Evolutionary conservation across 2,329 filamentous ascomycete species (phyloP), one percentile per base, ranked within the genome.

Genomic region (Torrubiella hemipterigena): DNA sequence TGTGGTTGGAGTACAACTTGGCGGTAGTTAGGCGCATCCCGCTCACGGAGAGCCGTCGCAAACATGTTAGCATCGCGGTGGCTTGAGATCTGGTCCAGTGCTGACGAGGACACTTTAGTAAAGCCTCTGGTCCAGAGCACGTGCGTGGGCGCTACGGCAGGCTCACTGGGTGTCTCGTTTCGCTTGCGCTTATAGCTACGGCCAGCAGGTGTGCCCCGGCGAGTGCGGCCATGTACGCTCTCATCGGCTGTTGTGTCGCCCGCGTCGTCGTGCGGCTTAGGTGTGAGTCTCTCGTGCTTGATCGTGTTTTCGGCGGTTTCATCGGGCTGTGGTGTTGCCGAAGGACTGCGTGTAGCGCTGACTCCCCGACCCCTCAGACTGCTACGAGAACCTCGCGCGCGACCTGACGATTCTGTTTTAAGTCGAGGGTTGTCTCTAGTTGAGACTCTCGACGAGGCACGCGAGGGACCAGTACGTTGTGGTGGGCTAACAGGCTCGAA

Each of bases 41-140:
- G 71, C 41, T 85, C 79, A 9, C 80, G 78, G 29, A 89, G 68
- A 2, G 79, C 77, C 33, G 77, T 77, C 17, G 79, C 77, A 48
- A 89, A 89, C 55, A 84, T 83, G 42, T 82, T 84, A 27, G 81
- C 82, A 42, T 81, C 73, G 20, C 81, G 78, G 50, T 87, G 81
- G 32, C 76, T 80, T 16, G 75, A 73, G 36, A 87, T 81, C 44
- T 84, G 77, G 47, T 86, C 81, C 40, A 87, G 65, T 10, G 82
- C 76, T 5, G 78, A 77, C 4, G 70, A 71, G 19, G 77, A 79
- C 11, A 84, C 81, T 42, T 79, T 76, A 21, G 78, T 72, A 46
- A 89, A 79, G 29, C 79, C 78, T 29, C 81, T 75, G 11, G 81
- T 84, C 63, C 81, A 82, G 24, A 82, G 63, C 5, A 87, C 80